These are phyloP conservation scores for Neurospora sp. DNA, from an alignment of 495 filamentous ascomycete species.

Conservation along the genomic window DNA sequence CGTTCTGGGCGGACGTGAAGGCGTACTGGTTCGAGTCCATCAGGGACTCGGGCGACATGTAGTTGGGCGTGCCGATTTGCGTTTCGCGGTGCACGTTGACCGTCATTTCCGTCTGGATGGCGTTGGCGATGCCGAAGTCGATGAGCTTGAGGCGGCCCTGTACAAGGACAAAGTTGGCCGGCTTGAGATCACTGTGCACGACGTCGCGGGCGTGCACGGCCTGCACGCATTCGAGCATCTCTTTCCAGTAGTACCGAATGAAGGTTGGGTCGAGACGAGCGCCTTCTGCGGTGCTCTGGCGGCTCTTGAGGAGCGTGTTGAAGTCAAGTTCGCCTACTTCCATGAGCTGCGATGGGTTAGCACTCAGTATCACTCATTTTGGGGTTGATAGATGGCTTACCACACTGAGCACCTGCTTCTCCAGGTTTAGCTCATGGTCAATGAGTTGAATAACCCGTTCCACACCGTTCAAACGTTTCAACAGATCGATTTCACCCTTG, in stretches of 20 bases:
- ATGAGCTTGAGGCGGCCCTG: conserved; percentile 78
- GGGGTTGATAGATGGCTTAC: conserved; percentile 33
- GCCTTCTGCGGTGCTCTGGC: conserved; percentile 60
- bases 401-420: conserved; percentile 76
- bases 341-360: conserved; percentile 54
- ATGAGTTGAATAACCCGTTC: conserved; percentile 83
- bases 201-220: conserved; percentile 82
- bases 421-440: conserved; percentile 86
- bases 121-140: conserved; percentile 95
- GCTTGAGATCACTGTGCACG: conserved; percentile 93
- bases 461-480: conserved; percentile 69
- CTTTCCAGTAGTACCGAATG: conserved; percentile 94
- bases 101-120: conserved; percentile 85
- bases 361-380: conserved; percentile 1
- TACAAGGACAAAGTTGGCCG: conserved; percentile 86
- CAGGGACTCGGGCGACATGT: conserved; percentile 94
- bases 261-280: conserved; percentile 76
- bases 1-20: conserved; percentile 23
- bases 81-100: conserved; percentile 95
- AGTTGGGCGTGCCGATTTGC: conserved; percentile 92
- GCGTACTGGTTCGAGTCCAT: conserved; percentile 67
- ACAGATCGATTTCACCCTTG: conserved; percentile 92
- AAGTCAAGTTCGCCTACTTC: conserved; percentile 96
- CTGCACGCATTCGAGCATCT: conserved; percentile 94
- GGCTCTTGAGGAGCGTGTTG: conserved; percentile 65